phyloP scores from a whole-genome alignment of 495 filamentous ascomycete genomes.

The Hypoxylon cercidicola region DNA sequence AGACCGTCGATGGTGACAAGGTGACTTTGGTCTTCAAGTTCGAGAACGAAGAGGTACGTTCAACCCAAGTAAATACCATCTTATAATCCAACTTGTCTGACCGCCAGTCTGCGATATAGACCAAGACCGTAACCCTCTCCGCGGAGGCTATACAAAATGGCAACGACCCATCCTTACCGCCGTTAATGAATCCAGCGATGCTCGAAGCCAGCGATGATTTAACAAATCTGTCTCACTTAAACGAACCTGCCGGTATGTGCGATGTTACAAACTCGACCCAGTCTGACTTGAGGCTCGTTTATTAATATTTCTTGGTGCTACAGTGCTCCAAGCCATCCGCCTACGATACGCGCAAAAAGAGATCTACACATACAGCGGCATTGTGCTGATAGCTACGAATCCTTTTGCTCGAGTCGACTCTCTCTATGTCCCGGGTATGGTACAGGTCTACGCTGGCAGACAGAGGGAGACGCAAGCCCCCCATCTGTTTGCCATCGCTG shows the following conservation, averaged over 20 bases:
- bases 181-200: conserved; percentile 97
- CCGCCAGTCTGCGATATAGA: conserved; percentile 58
- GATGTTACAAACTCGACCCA: conserved; percentile 10
- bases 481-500: conserved; percentile 98
- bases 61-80: conserved; percentile 19
- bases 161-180: conserved; percentile 80
- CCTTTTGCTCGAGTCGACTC: conserved; percentile 98
- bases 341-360: conserved; percentile 98
- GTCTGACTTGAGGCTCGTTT: conserved; percentile 48
- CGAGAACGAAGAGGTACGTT: conserved; percentile 89
- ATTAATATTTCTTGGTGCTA: conserved; percentile 27
- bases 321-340: conserved; percentile 96
- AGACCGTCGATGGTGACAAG: conserved; percentile 83
- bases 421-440: conserved; percentile 98
- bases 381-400: conserved; percentile 98
- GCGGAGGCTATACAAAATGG: conserved; percentile 75
- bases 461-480: conserved; percentile 95
- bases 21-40: conserved; percentile 85
- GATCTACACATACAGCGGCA: conserved; percentile 99
- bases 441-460: conserved; percentile 98
- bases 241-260: conserved; percentile 92
- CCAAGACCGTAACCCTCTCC: conserved; percentile 83
- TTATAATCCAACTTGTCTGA: conserved; percentile 25
- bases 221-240: conserved; percentile 96
- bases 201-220: conserved; percentile 98